These are phyloP conservation scores for Acacia concinna DNA, from an alignment of 331 rosid species.

Conservation along the genomic window DNA sequence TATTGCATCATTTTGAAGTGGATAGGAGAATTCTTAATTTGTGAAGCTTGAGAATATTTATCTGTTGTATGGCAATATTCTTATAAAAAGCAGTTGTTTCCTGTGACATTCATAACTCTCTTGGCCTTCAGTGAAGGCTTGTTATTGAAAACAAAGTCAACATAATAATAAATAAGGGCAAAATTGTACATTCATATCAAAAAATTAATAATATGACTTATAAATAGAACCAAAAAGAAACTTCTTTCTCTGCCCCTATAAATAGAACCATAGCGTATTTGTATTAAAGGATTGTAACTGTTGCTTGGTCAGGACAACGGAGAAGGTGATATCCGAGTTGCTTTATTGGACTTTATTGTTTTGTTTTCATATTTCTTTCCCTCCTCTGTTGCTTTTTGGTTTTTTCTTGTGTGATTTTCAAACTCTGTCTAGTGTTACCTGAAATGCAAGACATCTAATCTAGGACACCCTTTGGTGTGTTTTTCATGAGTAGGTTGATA, in stretches of 20 bases:
- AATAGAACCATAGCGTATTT: too few relatives aligned
- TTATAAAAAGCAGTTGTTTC: constrained; percentile 2
- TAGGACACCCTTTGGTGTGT: not conserved
- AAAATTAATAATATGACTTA: too few relatives aligned
- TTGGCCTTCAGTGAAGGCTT: constrained; percentile 1
- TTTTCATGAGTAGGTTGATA: constrained; percentile 17
- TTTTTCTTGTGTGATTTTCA: not conserved
- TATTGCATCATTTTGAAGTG: constrained; percentile 2
- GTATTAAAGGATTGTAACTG: not conserved
- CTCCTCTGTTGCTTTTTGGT: not conserved
- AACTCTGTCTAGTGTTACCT: not conserved
- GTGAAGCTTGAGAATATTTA: not conserved
- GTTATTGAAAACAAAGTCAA: not conserved
- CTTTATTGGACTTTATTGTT: not conserved
- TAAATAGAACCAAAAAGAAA: too few relatives aligned
- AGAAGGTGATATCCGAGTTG: not conserved
- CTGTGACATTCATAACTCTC: not conserved
- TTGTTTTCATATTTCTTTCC: not conserved
- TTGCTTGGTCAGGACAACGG: constrained; percentile 1
- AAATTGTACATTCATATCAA: too few relatives aligned
- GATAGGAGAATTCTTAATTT: not conserved
- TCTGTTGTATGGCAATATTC: not conserved
- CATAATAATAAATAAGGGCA: too few relatives aligned
- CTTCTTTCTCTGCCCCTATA: too few relatives aligned
- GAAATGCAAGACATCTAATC: constrained; percentile 3